A percentile compares a stretch with the other conserved stretches of the same genome.
Conservation (phyloP, 1,139 yeast genomes). For the Suhomyces bolitotheri region DNA sequence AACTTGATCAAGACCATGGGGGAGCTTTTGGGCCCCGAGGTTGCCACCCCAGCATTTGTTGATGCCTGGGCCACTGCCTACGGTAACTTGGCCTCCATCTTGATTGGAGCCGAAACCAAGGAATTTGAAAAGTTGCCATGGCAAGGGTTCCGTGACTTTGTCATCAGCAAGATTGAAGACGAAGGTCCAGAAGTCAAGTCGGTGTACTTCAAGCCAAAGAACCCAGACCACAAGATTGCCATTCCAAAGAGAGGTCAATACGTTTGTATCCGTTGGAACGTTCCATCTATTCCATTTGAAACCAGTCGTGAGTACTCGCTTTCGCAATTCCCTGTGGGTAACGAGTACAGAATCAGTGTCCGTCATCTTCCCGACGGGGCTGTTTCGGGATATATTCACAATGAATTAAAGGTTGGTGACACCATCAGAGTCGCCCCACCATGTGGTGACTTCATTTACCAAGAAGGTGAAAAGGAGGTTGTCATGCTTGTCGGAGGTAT, state of each 20-base stretch:
- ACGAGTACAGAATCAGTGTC: constrained; percentile 56
- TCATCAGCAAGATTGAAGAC: constrained; percentile 39
- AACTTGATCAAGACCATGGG: constrained; percentile 55
- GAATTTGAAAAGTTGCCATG: constrained; percentile 50
- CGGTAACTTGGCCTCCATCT: constrained; percentile 59
- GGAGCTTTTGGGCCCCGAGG: constrained; percentile 54
- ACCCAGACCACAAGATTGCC: constrained; percentile 34
- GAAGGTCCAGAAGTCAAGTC: constrained; percentile 55
- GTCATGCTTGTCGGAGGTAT: constrained; percentile 60
- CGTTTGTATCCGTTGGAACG: constrained; percentile 49
- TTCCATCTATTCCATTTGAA: constrained; percentile 30
- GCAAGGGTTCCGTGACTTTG: constrained; percentile 57
- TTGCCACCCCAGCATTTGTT: constrained; percentile 57
- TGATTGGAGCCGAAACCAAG: constrained; percentile 56
- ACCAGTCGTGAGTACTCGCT: constrained; percentile 56
- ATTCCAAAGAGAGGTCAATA: constrained; percentile 60
- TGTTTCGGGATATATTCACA: constrained; percentile 53
- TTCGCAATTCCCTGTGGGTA: constrained; percentile 31
- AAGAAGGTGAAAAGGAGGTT: constrained; percentile 32
- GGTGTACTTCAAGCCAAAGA: constrained; percentile 50
- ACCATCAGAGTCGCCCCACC: constrained; percentile 57
- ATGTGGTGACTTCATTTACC: constrained; percentile 52
- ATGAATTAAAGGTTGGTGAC: constrained; percentile 51
- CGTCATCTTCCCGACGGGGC: constrained; percentile 49
- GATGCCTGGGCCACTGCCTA: constrained; percentile 71